Conservation (phyloP, 306 rosid species). For the Gillenia trifoliata region DNA sequence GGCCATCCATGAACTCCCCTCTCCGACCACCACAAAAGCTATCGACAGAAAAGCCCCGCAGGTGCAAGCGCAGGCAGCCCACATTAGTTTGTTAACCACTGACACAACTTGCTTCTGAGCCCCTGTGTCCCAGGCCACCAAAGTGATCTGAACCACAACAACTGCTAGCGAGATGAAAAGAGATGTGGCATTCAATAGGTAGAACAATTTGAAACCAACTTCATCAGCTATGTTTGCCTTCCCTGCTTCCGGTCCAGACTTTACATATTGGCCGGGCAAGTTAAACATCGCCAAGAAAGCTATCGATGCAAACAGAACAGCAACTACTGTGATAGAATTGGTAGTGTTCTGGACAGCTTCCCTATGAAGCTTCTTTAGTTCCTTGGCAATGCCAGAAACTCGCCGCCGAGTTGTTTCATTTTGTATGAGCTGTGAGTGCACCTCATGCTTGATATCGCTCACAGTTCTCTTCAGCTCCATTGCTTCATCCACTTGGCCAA, state of each 20-base stretch:
- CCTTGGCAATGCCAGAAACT: constrained; percentile 95
- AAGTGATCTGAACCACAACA: constrained; percentile 92
- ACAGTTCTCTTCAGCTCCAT: constrained; percentile 94
- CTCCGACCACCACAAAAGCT: constrained; percentile 77
- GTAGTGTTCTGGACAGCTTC: constrained; percentile 94
- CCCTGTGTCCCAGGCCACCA: constrained; percentile 96
- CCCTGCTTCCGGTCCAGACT: constrained; percentile 31
- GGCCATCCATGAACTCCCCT: constrained; percentile 67
- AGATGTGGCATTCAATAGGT: constrained; percentile 71
- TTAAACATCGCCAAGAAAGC: constrained; percentile 95
- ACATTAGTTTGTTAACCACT: constrained; percentile 90
- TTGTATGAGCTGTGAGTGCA: constrained; percentile 73
- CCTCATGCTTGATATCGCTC: constrained; percentile 93
- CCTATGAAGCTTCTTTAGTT: constrained; percentile 83
- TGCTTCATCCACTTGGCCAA: constrained; percentile 81
- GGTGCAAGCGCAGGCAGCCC: constrained; percentile 97
- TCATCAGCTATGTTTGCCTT: constrained; percentile 52
- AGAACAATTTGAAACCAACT: constrained; percentile 69
- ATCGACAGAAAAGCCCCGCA: constrained; percentile 79
- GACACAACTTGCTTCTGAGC: constrained; percentile 94
- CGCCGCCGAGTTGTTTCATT: constrained; percentile 75
- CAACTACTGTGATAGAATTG: constrained; percentile 77
- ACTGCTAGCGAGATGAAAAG: constrained; percentile 93
- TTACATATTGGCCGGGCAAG: constrained; percentile 82
- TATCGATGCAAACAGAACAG: constrained; percentile 90